Evolutionary conservation across 441 rosid genomes (phyloP), one percentile per base, ranked within the genome.

Genomic region (Mallotus repandus): DNA sequence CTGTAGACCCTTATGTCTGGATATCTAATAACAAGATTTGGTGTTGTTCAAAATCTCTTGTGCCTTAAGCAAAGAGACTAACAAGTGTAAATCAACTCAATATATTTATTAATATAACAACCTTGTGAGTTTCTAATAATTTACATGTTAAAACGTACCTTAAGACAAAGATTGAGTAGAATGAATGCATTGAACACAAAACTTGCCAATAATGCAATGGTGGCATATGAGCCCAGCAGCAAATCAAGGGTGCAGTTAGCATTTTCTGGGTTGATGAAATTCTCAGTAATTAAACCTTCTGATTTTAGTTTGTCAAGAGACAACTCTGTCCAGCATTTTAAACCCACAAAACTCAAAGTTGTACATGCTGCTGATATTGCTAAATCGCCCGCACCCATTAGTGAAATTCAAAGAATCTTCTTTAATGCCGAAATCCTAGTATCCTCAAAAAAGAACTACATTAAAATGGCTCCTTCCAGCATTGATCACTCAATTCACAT

Each of bases 101-200:
- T 35, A n/a, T 3, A n/a, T 48, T 53, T 54, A 63, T 67, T 10
- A 22, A 46, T 32, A 69, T 60, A 13, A 57, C 57, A 49, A 8
- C 16, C 29, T 18, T 29, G 7, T 13, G 8, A 72, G 45, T n/a
- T 63, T 41, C 22, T 35, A 62, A 25, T 50, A 61, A 45, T 38
- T 6, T 38, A 38, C 41, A 38, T 38, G 41, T 38, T 35, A 43
- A 60, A 58, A 74, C 84, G 72, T 77, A 92, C 98, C 98, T 96
- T 96, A 73, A 96, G 85, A 77, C 89, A 87, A 72, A 93, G 90
- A 78, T 90, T 73, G 49, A 91, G 82, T 72, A 96, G 97, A 84
- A 90, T 63, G 82, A 89, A 96, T 63, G 78, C 89, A 81, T 90
- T 93, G 79, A 93, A 82, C 71, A 85, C 80, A 85, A 93, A 91